Base-by-base conservation (phyloP, 495 filamentous ascomycete genomes). In the Aspergillus ellipticus region DNA sequence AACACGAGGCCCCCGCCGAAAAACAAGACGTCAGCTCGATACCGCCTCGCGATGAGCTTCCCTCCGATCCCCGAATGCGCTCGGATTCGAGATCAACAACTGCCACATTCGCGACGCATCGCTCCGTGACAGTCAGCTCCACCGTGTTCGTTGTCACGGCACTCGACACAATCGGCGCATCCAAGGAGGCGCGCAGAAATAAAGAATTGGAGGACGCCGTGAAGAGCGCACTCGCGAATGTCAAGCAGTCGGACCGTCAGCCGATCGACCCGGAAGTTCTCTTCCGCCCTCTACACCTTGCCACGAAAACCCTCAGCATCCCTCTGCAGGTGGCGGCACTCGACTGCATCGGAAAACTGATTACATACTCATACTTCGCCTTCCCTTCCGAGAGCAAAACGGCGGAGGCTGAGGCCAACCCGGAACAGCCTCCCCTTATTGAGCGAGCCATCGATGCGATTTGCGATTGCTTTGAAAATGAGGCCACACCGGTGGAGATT, bases 381-480 rank as follows among this genome's bases (percentile, higher is more conserved):
- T 82, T 89, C 37, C 85, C 90, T 29, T 72, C 83, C 41, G 67
- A 66, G 22, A 31, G 20, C 33, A 59, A 51, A 47, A 22, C 51
- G 19, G 55, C 77, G 47, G 70, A 75, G 55, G 79, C 76, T 29
- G 78, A 80, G 42, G 62, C 78, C 41, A 71, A 76, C 47, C 57
- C 69, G 10, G 68, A 74, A 52, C 71, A 75, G 43, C 68, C 82
- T 6, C 87, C 89, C 2, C 77, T 99, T 66, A 97, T 99, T 67
- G 95, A 99, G 69, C 84, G 92, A 59, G 95, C 95, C 43, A 99
- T 99, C 62, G 95, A 99, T 72, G 96, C 93, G 35, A 97, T 99
- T 72, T 97, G 95, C 79, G 93, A 97, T 65, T 99, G 95, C 67
- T 99, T 97, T 61, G 90, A 97, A 62, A 92, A 94, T 57, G 95